A percentile compares a stretch with the other conserved stretches of the same genome.
Conservation (phyloP, 805 yeast species). For the Zygoascus ofunaensis region DNA sequence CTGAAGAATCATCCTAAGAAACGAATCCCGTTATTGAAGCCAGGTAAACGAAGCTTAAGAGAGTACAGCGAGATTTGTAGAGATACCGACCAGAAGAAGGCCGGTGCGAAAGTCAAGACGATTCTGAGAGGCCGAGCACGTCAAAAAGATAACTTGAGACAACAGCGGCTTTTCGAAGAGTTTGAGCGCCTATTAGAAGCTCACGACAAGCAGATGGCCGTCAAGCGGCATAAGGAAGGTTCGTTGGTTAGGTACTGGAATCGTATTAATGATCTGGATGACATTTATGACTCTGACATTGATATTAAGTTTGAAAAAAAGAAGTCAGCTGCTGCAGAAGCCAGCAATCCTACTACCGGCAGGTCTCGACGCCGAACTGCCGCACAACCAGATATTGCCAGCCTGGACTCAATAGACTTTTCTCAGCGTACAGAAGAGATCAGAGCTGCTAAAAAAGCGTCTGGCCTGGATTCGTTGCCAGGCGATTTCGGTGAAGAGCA, state of each 20-base stretch:
- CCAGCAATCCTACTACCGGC: neutral
- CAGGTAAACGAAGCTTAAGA: neutral
- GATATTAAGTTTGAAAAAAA: conserved; percentile 16
- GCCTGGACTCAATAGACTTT: neutral
- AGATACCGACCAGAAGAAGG: neutral
- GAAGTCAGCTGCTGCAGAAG: conserved; percentile 9
- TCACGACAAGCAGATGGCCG: conserved; percentile 17
- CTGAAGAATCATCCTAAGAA: neutral
- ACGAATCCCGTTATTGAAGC: neutral
- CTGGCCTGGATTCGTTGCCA: conserved; percentile 3
- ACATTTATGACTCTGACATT: conserved; percentile 28
- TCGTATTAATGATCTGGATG: conserved; percentile 24
- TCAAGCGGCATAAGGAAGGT: conserved; percentile 19
- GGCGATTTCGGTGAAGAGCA: conserved; percentile 25
- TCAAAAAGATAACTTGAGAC: neutral
- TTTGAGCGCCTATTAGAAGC: conserved; percentile 17
- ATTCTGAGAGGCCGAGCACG: conserved; percentile 8
- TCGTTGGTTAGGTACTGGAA: conserved; percentile 24
- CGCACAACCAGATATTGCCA: neutral
- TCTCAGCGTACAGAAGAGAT: neutral
- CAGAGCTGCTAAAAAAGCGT: neutral
- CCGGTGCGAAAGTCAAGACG: conserved; percentile 2
- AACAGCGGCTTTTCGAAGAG: conserved; percentile 11
- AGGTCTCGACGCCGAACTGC: neutral
- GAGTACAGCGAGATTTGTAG: conserved; percentile 7